Evolutionary conservation across 306 rosid species (phyloP), one percentile per base, ranked within the genome.

Genomic region (Vicia villosa): DNA sequence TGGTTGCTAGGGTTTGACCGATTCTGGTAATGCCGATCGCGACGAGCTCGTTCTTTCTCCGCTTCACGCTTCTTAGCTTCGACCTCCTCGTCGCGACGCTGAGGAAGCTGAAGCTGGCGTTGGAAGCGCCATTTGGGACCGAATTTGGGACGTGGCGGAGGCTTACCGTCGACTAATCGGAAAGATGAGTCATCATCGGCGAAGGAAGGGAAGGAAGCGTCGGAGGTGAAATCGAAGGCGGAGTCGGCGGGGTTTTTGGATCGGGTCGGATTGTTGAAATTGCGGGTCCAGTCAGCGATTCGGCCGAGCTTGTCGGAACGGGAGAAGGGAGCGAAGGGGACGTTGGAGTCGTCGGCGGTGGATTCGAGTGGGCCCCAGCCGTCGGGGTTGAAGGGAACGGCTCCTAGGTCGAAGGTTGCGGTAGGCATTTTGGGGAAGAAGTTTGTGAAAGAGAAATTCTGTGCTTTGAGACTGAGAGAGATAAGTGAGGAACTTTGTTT

Each of bases 351-450:
- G 6, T 24, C 63, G 43, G 63, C 3, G 17, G 74, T 30, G 2
- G 76, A 4, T 11, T 90, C 98, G 3, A 88, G 87, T 0, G 98
- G 97, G 28, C 98, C 98, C 98, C 98, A 93, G 0, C 98, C 98
- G 9, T 92, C 93, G 0, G 96, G 80, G 69, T 86, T 90, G 86
- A 86, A 90, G 0, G 96, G 93, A 1, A 90, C 98, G 8, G 86
- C 88, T 30, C 88, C 89, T 13, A 92, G 80, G 60, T 88, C 96
- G 73, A 92, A 88, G 16, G 66, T 68, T 70, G 72, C 85, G 1
- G 63, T 81, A 4, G 59, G 15, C 88, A 84, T 83, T 52, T 52
- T 21, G 6, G 16, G 21, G 32, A 21, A 21, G 3, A 22, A 52
- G 6, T 17, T 2, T 50, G 0, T 0, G 59, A 11, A 52, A 19